Evolutionary conservation across 2,329 filamentous ascomycete species (phyloP), one percentile per base, ranked within the genome.

Genomic region (Sclerotinia nivalis): DNA sequence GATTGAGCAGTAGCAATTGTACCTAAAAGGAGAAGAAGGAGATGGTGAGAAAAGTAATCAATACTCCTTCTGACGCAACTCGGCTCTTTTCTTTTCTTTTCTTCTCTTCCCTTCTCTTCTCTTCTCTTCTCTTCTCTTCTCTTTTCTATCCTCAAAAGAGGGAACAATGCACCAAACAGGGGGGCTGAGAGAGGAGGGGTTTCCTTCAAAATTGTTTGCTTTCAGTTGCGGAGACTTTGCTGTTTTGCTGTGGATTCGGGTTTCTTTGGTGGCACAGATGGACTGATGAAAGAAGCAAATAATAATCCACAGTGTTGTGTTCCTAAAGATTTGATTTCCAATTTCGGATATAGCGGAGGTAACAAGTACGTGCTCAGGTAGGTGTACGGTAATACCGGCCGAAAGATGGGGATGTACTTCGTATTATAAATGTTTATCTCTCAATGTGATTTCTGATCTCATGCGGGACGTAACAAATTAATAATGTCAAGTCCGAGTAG

Each of bases 291-390:
- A 56, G 34, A 43, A 9, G 34, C 50, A 37, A 45, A 43, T 13
- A 22, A 43, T 52, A 40, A 34, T 34, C 28, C 25, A 8, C 34
- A 15, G 8, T 31, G 43, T 31, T 18, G 49, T 4, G 28, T 49
- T 56, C 59, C 43, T 47, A 31, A n/a, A 9, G 37, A 28, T 22
- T 20, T 31, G 49, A 56, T 43, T 15, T 66, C 50, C 50, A 37
- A 66, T 45, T 15, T 66, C 50, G 64, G 49, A 58, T 45, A 25
- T 37, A 45, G 50, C 64, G 50, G 50, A 58, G 64, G 28, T 43
- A 56, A 64, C 31, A 25, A n/a, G 45, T 34, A 10, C 20, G 47
- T 25, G 28, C 13, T 18, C 22, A 10, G 31, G 45, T 34, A 15
- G 60, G 31, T 37, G 28, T 22, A 25, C 9, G 9, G 22, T 55